Conservation (phyloP, 345 rosid species). For the Corchorus capsularis region DNA sequence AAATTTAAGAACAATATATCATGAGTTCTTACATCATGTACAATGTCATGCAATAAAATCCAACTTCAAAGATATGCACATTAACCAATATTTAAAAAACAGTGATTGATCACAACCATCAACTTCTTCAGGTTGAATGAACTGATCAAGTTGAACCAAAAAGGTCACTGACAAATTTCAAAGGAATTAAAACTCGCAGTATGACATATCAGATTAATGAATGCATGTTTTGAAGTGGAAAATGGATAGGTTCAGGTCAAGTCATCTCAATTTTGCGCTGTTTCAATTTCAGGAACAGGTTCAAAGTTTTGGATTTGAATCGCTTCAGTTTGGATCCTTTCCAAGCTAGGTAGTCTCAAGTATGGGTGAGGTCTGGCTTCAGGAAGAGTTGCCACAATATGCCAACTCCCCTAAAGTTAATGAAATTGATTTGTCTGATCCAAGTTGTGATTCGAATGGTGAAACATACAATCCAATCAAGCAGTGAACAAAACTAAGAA, state of each 20-base stretch:
- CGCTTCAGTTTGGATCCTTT: no score
- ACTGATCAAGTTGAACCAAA: neutral
- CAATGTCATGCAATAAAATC: neutral
- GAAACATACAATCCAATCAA: no score
- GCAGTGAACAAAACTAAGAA: neutral
- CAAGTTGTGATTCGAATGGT: no score
- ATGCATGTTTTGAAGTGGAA: neutral
- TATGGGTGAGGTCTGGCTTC: no score
- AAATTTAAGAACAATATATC: neutral
- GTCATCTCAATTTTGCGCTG: no score
- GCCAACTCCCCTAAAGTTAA: no score
- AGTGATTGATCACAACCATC: neutral
- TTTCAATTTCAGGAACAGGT: no score
- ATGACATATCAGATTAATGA: neutral
- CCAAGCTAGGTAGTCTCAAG: no score
- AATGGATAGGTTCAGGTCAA: neutral
- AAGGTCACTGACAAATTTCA: neutral
- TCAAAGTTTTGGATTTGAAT: no score
- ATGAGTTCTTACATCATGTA: neutral
- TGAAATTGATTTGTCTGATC: no score
- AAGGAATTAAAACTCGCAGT: neutral
- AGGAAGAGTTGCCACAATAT: no score
- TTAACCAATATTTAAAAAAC: neutral
- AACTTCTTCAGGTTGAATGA: constrained; percentile 9
- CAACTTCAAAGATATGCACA: neutral